Base-by-base conservation (phyloP, 345 rosid species). In the Syzygium aqueum region DNA sequence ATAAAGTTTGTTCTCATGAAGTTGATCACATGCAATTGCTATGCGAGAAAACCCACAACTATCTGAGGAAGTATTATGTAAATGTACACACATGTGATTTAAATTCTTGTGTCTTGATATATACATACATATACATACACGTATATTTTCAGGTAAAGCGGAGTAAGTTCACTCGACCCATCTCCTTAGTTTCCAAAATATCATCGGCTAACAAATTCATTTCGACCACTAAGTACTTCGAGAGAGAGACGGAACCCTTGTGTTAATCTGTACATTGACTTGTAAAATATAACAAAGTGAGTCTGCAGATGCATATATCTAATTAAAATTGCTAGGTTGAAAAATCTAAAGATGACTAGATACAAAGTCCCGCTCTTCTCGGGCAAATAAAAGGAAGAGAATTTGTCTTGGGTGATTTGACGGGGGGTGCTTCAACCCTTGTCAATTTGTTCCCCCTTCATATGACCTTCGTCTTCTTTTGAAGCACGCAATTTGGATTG, bases 31-130 rank as follows among this genome's bases (percentile, higher is more conserved):
- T 59, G 65, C 7, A 59, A 5, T 11, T 59, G 65, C 65, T 27
- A 59, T 59, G 65, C 0, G 30, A 25, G 65, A 59, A 59, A 59
- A 59, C 30, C 65, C 5, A 11, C 30, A 59, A 27, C 11, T 11
- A 25, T 59, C 1, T 0, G 3, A 59, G 27, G 65, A 59, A 6
- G 7, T 2, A 27, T 25, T 0, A 6, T 59, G 30, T 27, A 25
- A 4, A 59, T 27, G 65, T 11, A 59, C 28, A 25, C 63, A 57
- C 63, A 23, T 57, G 25, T 57, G 15, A 25, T 57, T 57, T 2
- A 57, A 57, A 50, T 50, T 10, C 51, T 50, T 11, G 51, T 50
- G 51, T 50, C 51, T 50, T 50, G 11, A 50, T 50, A 50, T 50
- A 43, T 56, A 22, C 23, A 56, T 56, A 56, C 61, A 56, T 56